phyloP scores from a whole-genome alignment of 2,329 filamentous ascomycete genomes.

The Botrytis fabae region DNA sequence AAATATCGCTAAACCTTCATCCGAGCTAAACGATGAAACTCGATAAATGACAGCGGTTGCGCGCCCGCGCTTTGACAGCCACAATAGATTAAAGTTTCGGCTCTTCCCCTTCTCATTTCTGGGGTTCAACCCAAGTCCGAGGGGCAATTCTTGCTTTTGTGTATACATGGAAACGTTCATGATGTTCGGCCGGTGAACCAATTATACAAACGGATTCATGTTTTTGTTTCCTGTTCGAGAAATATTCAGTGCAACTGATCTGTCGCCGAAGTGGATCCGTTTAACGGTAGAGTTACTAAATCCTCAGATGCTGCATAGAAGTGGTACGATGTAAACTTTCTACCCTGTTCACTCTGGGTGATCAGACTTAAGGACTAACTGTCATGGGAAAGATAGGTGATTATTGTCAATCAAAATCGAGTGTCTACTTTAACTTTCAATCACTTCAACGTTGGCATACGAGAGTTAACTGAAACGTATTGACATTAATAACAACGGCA shows the following conservation, averaged over 20 bases:
- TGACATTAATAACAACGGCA: not conserved
- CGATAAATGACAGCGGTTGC: slow-evolving; percentile 15
- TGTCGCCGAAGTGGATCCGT: not conserved
- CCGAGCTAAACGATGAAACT: not conserved
- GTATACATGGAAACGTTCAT: not conserved
- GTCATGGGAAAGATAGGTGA: not conserved
- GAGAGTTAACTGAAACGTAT: not conserved
- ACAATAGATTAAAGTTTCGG: not conserved
- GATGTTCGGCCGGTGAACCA: not conserved
- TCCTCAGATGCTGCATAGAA: not conserved
- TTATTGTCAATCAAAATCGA: not conserved
- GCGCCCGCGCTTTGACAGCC: slow-evolving; percentile 6
- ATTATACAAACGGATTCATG: not conserved
- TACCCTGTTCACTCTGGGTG: not conserved
- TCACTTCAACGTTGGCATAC: not conserved
- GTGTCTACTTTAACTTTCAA: not conserved
- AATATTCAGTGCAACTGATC: not conserved
- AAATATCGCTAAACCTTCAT: not conserved
- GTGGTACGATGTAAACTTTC: not conserved
- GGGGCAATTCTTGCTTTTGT: not conserved
- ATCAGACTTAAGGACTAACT: not conserved
- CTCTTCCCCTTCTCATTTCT: not conserved
- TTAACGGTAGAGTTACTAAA: not conserved
- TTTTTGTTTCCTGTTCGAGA: not conserved
- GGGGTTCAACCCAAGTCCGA: not conserved